Base-by-base conservation (phyloP, 768 basidiomycete species). In the Xerocomellus amylosporus region DNA sequence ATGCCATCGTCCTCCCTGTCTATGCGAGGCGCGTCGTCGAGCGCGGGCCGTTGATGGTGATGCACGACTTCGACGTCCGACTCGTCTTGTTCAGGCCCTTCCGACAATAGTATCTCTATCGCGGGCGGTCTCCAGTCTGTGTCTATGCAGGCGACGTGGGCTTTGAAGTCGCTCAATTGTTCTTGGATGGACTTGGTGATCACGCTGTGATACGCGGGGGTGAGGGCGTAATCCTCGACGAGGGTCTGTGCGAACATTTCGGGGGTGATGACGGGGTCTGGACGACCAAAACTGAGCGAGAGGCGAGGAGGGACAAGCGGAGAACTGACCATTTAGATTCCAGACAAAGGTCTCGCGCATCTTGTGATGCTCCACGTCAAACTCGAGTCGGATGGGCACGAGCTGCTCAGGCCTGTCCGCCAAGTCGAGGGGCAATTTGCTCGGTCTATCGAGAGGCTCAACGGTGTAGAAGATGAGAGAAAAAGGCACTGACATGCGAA, bases 291-390 rank as follows among this genome's bases (percentile, higher is more conserved):
- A 31, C 14, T 53, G 46, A 42, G 38, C 40, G 30, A 49, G 34
- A 22, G 30, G 6, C 28, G 15, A 12, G 33, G 3, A 24, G 5
- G 8, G 10, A 26, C 46, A 20, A 37, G 42, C 2, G 8, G 54
- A 2, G 2, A 28, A 75, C 83, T n/a, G 52, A 97, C 95, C 96
- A 59, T 89, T 88, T 42, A 95, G 72, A 65, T 99, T 97, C 97
- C 96, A 99, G 42, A 97, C 82, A 73, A 98, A 98, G 0, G 96
- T 93, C 68, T 99, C 97, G 26, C 93, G 84, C 78, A 98, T 87
- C 73, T 88, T 90, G 66, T 90, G 87, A 64, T 91, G 89, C 53
- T 98, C 97, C 45, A 95, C 87, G 63, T 99, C 97, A 63, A 98
- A 86, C 70, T 99, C 97, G 48, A 99, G 77, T n/a, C 97, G 84